A percentile compares a stretch with the other conserved stretches of the same genome.
phyloP scores from a whole-genome alignment of 2,329 filamentous ascomycete species.

The Diaporthe citri region DNA sequence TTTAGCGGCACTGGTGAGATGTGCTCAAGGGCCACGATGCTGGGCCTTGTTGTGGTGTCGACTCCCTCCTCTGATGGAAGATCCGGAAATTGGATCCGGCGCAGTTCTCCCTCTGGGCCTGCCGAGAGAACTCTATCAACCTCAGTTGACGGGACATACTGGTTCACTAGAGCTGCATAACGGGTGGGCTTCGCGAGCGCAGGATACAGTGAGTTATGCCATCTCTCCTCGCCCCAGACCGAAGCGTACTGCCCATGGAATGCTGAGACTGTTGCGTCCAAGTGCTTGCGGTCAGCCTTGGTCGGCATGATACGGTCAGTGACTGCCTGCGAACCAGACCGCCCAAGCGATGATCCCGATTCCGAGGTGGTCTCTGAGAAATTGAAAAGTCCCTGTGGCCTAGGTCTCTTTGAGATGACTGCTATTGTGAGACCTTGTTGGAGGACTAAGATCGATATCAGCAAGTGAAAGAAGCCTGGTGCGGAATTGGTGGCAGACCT shows the following conservation, averaged over 20 bases:
- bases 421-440: neutral
- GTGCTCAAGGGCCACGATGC: slow-evolving; percentile 21
- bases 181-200: slow-evolving; percentile 45
- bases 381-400: neutral
- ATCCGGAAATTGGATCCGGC: slow-evolving; percentile 41
- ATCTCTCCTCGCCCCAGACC: slow-evolving; percentile 46
- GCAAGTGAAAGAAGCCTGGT: neutral
- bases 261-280: slow-evolving; percentile 36
- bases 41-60: neutral
- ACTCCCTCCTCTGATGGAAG: neutral
- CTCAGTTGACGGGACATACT: slow-evolving; percentile 40
- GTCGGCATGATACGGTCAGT: slow-evolving; percentile 15
- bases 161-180: slow-evolving; percentile 47
- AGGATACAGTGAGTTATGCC: slow-evolving; percentile 45
- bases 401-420: too few species aligned
- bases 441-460: neutral
- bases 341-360: neutral
- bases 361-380: too few species aligned
- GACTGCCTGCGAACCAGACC: neutral
- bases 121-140: slow-evolving; percentile 41
- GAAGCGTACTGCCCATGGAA: slow-evolving; percentile 45
- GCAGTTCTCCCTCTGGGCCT: slow-evolving; percentile 39
- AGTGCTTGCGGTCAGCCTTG: slow-evolving; percentile 38
- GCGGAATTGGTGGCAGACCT: neutral
- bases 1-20: neutral